A percentile compares a stretch with the other conserved stretches of the same genome.
Conservation (phyloP, 2,329 filamentous ascomycete species). For the Stagonosporopsis rhizophila region DNA sequence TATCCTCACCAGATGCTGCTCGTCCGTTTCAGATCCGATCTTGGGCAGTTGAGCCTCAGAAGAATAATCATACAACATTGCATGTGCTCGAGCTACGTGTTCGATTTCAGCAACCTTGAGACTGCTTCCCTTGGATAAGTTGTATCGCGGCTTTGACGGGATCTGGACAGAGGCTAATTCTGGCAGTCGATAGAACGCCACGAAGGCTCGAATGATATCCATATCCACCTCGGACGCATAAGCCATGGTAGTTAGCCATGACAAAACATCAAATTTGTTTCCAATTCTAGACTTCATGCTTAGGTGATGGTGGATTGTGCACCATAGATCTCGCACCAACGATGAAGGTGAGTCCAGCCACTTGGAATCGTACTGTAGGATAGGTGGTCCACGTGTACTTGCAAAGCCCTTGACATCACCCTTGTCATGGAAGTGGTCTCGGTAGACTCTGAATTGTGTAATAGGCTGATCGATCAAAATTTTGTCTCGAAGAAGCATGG, state of each 20-base stretch:
- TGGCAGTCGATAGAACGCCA: constrained; percentile 26
- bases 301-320: neutral
- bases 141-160: constrained; percentile 11
- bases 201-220: constrained; percentile 31
- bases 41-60: constrained; percentile 25
- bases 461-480: constrained; percentile 19
- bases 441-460: constrained; percentile 13
- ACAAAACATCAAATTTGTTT: neutral
- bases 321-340: neutral
- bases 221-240: constrained; percentile 27
- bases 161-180: constrained; percentile 12
- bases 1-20: constrained; percentile 20
- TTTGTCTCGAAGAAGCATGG: constrained; percentile 26
- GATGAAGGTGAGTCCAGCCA: neutral
- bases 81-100: neutral
- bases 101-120: constrained; percentile 7
- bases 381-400: neutral
- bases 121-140: constrained; percentile 20
- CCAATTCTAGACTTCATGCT: neutral
- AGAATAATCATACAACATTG: constrained; percentile 16
- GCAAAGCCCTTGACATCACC: constrained; percentile 9
- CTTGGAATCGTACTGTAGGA: neutral
- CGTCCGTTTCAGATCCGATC: constrained; percentile 17
- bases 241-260: neutral
- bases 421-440: constrained; percentile 14